Conservation (phyloP, 805 yeast genomes). For the Suhomyces kilbournensis region DNA sequence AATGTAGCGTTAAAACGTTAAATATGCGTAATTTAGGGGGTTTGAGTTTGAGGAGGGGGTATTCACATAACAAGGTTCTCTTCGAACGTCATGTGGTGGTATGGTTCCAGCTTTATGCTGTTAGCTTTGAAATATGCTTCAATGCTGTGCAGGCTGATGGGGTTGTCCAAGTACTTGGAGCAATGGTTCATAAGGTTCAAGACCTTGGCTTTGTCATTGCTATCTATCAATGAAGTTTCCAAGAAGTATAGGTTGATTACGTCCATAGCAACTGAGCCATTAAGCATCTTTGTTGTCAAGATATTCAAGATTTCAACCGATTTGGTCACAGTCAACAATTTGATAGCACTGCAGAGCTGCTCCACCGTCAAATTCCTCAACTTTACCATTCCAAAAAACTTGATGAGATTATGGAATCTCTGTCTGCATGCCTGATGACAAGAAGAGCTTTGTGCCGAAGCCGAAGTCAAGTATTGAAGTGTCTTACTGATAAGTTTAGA, state of each 20-base stretch:
- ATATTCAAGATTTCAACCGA: conserved; percentile 23
- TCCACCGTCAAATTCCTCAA: conserved; percentile 18
- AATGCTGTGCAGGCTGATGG: conserved; percentile 17
- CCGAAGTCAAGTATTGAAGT: neutral
- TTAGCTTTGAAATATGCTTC: conserved; percentile 2
- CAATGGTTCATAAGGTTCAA: conserved; percentile 22
- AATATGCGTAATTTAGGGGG: neutral
- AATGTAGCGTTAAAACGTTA: neutral
- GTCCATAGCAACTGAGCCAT: conserved; percentile 12
- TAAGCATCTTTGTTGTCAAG: conserved; percentile 25
- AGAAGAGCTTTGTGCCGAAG: neutral
- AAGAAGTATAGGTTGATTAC: conserved; percentile 32
- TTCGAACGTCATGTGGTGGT: neutral
- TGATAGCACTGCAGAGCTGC: conserved; percentile 23
- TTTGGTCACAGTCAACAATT: conserved; percentile 22
- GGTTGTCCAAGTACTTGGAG: conserved; percentile 22
- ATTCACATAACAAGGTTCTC: neutral
- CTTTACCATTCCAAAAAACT: conserved; percentile 20
- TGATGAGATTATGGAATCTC: conserved; percentile 23
- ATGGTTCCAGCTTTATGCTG: neutral
- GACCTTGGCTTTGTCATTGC: conserved; percentile 17
- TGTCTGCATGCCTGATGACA: neutral
- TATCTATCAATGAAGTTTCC: conserved; percentile 17
- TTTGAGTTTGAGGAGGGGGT: neutral
- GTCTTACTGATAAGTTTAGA: conserved; percentile 5